These are phyloP conservation scores for Clathrus columnatus DNA, from an alignment of 768 basidiomycete species.

Conservation along the genomic window DNA sequence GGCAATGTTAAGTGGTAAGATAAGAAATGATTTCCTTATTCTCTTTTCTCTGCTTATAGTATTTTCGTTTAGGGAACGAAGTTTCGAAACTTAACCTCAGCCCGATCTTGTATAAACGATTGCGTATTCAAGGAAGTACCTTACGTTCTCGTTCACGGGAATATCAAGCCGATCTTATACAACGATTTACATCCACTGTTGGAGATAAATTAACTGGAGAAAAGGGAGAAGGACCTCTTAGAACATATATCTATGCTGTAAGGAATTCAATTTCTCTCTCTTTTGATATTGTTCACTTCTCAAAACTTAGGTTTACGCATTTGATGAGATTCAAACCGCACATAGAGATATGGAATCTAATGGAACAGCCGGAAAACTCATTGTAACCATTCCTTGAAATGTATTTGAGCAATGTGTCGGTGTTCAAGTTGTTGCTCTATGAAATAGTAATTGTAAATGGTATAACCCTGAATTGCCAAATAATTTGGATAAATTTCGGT, in stretches of 20 bases:
- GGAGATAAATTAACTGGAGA: conserved; percentile 50
- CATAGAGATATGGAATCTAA: conserved; percentile 81
- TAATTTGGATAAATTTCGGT: not conserved
- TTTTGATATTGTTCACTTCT: conserved; percentile 6
- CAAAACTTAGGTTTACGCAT: conserved; percentile 56
- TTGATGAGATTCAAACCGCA: conserved; percentile 71
- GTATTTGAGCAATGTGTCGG: not conserved
- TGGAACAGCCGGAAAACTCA: conserved; percentile 26
- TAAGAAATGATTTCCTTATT: not conserved
- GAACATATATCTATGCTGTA: conserved; percentile 74
- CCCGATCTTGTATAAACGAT: conserved; percentile 73
- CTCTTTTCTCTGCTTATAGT: not conserved
- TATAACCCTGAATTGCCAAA: not conserved
- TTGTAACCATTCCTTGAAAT: conserved; percentile 2
- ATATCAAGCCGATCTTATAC: conserved; percentile 70
- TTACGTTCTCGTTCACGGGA: conserved; percentile 62
- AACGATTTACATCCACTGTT: conserved; percentile 47
- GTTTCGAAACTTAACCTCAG: conserved; percentile 46
- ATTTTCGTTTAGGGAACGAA: conserved; percentile 34
- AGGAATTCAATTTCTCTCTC: conserved; percentile 14
- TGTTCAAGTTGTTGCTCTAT: not conserved
- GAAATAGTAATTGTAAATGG: not conserved
- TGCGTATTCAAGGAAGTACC: conserved; percentile 84
- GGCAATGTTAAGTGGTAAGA: conserved; percentile 54
- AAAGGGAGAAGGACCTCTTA: conserved; percentile 50